Base-by-base conservation (phyloP, 2,329 filamentous ascomycete species). In the Phyllosticta capitalensis region DNA sequence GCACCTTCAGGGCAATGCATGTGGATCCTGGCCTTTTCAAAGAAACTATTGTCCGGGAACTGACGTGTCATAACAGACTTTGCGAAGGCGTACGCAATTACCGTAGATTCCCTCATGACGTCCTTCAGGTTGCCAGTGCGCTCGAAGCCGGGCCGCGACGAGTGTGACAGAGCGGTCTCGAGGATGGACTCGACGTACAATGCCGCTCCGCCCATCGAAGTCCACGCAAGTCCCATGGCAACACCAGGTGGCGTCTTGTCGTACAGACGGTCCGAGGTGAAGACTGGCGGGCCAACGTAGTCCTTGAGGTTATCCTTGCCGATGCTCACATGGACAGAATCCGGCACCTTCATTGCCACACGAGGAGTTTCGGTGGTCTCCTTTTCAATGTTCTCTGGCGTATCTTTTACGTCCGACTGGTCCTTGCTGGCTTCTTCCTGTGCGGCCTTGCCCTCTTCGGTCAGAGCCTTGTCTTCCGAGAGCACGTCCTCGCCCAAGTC, bases 181-280 rank as follows among this genome's bases (percentile, higher is more conserved):
- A 99, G 78, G 63, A 99, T 97, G 1, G 92, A 95, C 75, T 99
- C 94, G 61, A 99, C 90, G 74, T 99, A 99, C 72, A 99, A 86
- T 56, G 94, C 94, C 4, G 94, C 90, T 61, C 94, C 94, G 62
- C 94, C 94, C 83, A 99, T 90, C 69, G 91, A 90, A 7, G 95
- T 99, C 94, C 94, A 99, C 7, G 94, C 94, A 56, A 99, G 83
- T 64, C 94, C 94, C 94, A 99, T 97, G 21, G 92, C 89, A 17
- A 99, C 94, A 74, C 94, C 94, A 1, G 94, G 84, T 3, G 95
- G 94, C 61, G 91, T 96, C 54, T 86, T 84, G 67, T 99, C 94
- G 78, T 97, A 99, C 14, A 99, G 81, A 58, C 95, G 86, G 74
- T 99, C 94, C 4, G 94, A 90, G 0, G 91, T 99, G 76, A 96